phyloP scores from a whole-genome alignment of 192 early-diverging fungal species.

The Coemansia sp. region DNA sequence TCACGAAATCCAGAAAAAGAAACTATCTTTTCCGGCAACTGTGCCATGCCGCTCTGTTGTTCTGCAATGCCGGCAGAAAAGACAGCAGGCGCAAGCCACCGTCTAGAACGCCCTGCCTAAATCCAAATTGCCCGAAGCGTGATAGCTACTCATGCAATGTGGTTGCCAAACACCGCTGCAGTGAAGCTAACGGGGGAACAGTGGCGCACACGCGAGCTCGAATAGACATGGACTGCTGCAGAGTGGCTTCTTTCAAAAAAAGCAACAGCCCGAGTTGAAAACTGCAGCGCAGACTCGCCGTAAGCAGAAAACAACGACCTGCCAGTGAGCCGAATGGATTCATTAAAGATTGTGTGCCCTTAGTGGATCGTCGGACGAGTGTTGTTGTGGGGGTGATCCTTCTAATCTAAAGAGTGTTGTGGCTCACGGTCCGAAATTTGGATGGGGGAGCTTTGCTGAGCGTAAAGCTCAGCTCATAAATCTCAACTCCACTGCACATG shows the following conservation, averaged over 20 bases:
- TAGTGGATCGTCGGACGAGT: background rate
- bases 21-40: background rate
- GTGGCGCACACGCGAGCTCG: background rate
- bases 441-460: background rate
- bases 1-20: background rate
- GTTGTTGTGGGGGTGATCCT: background rate
- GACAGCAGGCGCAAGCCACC: background rate
- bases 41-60: background rate
- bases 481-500: background rate
- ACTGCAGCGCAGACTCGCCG: background rate
- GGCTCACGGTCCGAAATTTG: background rate
- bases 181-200: background rate
- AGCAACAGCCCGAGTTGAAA: background rate
- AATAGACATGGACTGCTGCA: background rate
- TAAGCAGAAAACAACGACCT: background rate
- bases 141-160: background rate
- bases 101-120: background rate
- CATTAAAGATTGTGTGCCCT: background rate
- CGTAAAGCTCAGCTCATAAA: conserved; percentile 2
- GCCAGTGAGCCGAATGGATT: background rate
- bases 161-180: background rate
- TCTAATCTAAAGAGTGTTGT: background rate
- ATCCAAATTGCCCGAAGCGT: conserved; percentile 2
- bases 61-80: background rate
- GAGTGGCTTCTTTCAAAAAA: background rate